A percentile compares a stretch with the other conserved stretches of the same genome.
Conservation (phyloP, 176 grass and related monocot genomes). For the Poa pratensis region DNA sequence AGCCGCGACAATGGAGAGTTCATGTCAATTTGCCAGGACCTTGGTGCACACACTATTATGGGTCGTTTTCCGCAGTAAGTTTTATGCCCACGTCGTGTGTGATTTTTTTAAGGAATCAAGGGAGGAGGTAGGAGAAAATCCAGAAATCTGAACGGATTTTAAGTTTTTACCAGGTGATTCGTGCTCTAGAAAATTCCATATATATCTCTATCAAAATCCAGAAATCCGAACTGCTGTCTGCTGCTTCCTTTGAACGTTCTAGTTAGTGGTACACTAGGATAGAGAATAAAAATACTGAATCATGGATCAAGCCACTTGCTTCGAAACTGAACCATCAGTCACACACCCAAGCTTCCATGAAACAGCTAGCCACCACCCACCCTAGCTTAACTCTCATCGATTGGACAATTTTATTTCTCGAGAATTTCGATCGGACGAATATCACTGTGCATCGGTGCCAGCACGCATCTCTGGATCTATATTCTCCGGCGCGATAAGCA, state of each 20-base stretch:
- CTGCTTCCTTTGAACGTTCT: not conserved
- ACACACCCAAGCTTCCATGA: not conserved
- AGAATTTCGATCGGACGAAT: not conserved
- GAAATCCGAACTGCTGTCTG: no score
- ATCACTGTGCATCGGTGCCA: slow-evolving; percentile 1
- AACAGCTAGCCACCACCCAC: not conserved
- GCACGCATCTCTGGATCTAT: not conserved
- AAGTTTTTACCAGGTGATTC: not conserved
- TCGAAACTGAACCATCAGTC: not conserved
- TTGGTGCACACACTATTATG: no score
- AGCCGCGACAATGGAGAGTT: no score
- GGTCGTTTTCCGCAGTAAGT: no score
- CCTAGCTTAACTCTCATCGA: not conserved
- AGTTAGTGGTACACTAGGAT: not conserved
- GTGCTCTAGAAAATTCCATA: not conserved
- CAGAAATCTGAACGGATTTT: not conserved
- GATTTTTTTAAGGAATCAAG: no score
- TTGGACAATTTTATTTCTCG: not conserved
- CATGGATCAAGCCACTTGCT: not conserved
- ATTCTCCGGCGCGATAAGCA: not conserved
- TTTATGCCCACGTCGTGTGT: no score
- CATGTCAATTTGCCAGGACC: no score
- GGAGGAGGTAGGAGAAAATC: not conserved
- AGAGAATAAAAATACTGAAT: not conserved
- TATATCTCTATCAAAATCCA: not conserved